phyloP scores from a whole-genome alignment of 108 stramenopile genomes.

The Nitzschia palea region DNA sequence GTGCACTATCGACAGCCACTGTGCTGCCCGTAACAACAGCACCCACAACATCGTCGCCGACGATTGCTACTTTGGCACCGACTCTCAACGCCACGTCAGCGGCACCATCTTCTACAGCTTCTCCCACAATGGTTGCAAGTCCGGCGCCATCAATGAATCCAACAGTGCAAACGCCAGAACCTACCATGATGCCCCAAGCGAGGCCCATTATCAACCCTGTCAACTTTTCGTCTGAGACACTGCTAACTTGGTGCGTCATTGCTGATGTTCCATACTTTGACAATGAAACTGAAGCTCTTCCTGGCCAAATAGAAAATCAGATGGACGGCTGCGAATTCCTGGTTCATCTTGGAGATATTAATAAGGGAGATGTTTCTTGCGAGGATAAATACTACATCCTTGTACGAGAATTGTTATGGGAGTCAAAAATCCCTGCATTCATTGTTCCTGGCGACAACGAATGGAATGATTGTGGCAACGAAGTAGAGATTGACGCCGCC shows the following conservation, averaged over 20 bases:
- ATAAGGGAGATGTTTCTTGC: conserved; percentile 18
- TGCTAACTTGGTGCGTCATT: conserved; percentile 34
- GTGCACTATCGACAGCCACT: not conserved
- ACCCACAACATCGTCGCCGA: not conserved
- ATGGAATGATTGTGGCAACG: conserved; percentile 49
- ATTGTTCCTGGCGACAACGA: conserved; percentile 56
- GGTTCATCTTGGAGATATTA: conserved; percentile 55
- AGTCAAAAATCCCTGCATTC: conserved; percentile 42
- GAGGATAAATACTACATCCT: conserved; percentile 7
- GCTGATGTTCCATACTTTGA: conserved; percentile 49
- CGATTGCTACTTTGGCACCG: not conserved
- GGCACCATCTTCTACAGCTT: not conserved
- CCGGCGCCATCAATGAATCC: not conserved
- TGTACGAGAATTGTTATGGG: conserved; percentile 28
- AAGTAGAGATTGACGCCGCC: conserved; percentile 21
- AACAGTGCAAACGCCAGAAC: conserved; percentile 2
- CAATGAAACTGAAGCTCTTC: conserved; percentile 8
- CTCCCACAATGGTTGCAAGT: not conserved
- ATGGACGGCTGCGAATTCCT: conserved; percentile 44
- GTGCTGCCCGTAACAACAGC: not conserved
- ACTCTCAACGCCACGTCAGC: not conserved
- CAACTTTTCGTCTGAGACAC: not conserved
- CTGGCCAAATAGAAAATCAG: conserved; percentile 18
- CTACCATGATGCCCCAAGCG: conserved; percentile 15
- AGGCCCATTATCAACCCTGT: conserved; percentile 9